Evolutionary conservation across 352 stramenopile species (phyloP).

Genomic region (Pelagophyceae sp.): DNA sequence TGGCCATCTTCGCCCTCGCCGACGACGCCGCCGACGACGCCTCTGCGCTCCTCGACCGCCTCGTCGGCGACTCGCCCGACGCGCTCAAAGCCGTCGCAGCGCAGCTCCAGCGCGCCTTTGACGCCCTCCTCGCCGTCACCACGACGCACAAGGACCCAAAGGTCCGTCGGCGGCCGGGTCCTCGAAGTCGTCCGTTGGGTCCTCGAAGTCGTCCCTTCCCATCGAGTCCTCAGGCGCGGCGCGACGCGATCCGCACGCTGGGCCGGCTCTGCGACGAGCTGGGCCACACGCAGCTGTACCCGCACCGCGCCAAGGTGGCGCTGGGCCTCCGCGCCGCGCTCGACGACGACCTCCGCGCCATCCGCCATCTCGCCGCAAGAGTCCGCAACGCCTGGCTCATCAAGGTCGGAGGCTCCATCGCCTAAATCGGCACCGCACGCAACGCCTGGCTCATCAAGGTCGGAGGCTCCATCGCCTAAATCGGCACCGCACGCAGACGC

Average conservation of each 20-base stretch:
- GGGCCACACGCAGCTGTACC: background rate
- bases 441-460: background rate
- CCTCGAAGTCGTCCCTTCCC: background rate
- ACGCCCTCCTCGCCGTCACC: background rate
- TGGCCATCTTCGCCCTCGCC: background rate
- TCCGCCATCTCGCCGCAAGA: background rate
- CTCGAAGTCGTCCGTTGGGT: background rate
- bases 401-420: background rate
- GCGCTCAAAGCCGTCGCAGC: background rate
- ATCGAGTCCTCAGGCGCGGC: background rate
- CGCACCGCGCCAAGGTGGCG: background rate
- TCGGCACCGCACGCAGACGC: too few relatives aligned
- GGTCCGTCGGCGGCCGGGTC: background rate
- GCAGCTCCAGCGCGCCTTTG: background rate
- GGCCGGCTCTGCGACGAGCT: background rate
- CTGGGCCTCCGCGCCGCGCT: background rate
- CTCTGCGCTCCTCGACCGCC: background rate
- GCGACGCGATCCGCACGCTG: background rate
- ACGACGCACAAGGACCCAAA: background rate
- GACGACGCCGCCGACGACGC: background rate
- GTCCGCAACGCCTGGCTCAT: conserved; percentile 6
- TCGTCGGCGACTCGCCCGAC: background rate
- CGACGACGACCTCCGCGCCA: background rate
- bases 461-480: background rate
- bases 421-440: background rate